These are phyloP conservation scores for Anthracocystis walkeri DNA, from an alignment of 1,284 basidiomycete genomes.

Conservation along the genomic window DNA sequence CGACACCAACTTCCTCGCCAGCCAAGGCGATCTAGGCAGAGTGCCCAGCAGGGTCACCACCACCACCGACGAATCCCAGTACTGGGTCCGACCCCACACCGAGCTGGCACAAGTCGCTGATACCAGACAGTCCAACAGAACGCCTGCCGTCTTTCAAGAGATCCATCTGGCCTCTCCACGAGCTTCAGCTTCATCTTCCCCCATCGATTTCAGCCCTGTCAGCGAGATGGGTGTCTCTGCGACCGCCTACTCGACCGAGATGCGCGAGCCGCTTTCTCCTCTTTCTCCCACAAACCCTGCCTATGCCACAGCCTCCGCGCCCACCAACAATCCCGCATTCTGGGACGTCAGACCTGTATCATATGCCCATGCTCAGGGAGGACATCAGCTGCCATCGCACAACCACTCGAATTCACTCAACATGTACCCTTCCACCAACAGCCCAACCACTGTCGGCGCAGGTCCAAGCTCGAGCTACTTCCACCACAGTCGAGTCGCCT, in stretches of 20 bases:
- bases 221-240: conserved; percentile 13
- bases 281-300: conserved; percentile 17
- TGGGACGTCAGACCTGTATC: conserved; percentile 9
- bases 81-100: conserved; percentile 34
- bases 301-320: conserved; percentile 18
- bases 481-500: conserved; percentile 16
- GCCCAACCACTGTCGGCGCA: neutral
- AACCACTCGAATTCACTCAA: conserved; percentile 20
- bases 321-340: neutral
- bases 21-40: conserved; percentile 34
- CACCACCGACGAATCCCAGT: conserved; percentile 41
- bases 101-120: conserved; percentile 5
- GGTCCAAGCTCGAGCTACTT: conserved; percentile 4
- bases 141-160: conserved; percentile 36
- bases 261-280: conserved; percentile 23
- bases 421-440: neutral
- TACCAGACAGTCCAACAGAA: conserved; percentile 17
- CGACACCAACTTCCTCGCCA: conserved; percentile 33
- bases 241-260: conserved; percentile 12
- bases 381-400: conserved; percentile 2
- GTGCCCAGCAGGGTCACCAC: conserved; percentile 39
- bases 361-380: neutral
- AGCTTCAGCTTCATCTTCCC: conserved; percentile 10
- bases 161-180: conserved; percentile 15
- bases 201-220: conserved; percentile 10